A percentile compares a stretch with the other conserved stretches of the same genome.
Evolutionary conservation across 2,329 filamentous ascomycete species (phyloP).

Genomic region (Cladosporium sp.): DNA sequence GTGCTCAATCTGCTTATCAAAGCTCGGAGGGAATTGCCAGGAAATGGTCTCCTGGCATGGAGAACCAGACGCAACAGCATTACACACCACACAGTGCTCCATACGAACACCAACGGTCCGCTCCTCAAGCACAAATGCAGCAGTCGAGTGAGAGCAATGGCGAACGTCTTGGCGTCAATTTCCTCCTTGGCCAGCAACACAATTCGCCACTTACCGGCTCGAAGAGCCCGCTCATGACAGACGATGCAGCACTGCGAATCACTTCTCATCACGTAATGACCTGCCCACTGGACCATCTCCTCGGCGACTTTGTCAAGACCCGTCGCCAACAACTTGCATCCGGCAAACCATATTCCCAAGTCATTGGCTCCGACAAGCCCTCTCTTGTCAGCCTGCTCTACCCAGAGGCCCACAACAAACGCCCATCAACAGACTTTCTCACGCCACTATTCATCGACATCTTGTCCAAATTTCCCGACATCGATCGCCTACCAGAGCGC

Average conservation of each 20-base stretch:
- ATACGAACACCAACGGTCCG: slow-evolving; percentile 15
- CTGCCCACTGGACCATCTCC: slow-evolving; percentile 71
- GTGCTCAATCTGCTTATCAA: background rate
- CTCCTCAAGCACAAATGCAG: slow-evolving; percentile 13
- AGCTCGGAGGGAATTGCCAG: slow-evolving; percentile 4
- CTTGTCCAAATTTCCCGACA: slow-evolving; percentile 73
- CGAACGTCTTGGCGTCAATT: slow-evolving; percentile 68
- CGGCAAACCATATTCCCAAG: slow-evolving; percentile 58
- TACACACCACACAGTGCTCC: slow-evolving; percentile 11
- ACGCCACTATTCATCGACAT: slow-evolving; percentile 85
- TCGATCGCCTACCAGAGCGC: slow-evolving; percentile 73
- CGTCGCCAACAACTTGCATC: slow-evolving; percentile 61
- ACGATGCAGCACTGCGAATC: background rate
- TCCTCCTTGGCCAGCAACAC: slow-evolving; percentile 58
- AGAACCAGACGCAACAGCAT: slow-evolving; percentile 9
- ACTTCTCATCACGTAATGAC: slow-evolving; percentile 37
- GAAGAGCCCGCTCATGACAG: too few relatives aligned
- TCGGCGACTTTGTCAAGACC: slow-evolving; percentile 72
- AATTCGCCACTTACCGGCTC: slow-evolving; percentile 1
- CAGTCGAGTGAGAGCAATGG: slow-evolving; percentile 26
- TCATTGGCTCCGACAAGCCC: slow-evolving; percentile 73
- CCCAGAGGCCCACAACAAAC: slow-evolving; percentile 42
- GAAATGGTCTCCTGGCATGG: slow-evolving; percentile 18
- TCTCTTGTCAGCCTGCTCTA: slow-evolving; percentile 75
- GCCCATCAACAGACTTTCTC: slow-evolving; percentile 48